A percentile compares a stretch with the other conserved stretches of the same genome.
These are phyloP conservation scores for Thermothielavioides terrestris DNA, from an alignment of 495 filamentous ascomycete genomes.

Conservation along the genomic window DNA sequence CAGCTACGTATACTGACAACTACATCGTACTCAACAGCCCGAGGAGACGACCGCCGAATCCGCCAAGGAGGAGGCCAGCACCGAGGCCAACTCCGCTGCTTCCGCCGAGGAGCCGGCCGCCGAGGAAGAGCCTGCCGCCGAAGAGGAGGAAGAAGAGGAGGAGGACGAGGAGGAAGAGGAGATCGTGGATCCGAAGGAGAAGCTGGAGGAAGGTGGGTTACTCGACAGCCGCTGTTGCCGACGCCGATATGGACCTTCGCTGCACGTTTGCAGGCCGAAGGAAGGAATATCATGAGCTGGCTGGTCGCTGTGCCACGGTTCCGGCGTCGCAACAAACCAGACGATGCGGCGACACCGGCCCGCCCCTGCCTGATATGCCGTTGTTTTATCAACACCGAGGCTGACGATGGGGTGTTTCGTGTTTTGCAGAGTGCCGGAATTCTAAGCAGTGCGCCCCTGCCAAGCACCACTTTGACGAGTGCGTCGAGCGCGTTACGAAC, in stretches of 20 bases:
- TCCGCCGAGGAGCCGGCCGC: constrained; percentile 35
- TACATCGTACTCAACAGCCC: constrained; percentile 4
- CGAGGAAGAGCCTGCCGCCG: constrained; percentile 35
- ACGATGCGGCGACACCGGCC: no score
- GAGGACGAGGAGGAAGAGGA: constrained; percentile 84
- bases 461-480: constrained; percentile 98
- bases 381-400: not conserved
- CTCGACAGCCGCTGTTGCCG: no score
- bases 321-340: no score
- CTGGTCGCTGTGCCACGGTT: no score
- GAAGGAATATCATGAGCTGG: not conserved
- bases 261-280: no score
- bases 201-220: constrained; percentile 86
- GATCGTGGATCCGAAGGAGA: constrained; percentile 76
- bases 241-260: no score
- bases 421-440: constrained; percentile 69
- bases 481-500: constrained; percentile 81
- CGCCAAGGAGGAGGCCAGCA: constrained; percentile 42
- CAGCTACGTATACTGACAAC: constrained; percentile 1
- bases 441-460: constrained; percentile 72
- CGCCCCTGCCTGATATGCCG: no score
- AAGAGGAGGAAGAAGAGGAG: constrained; percentile 41
- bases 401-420: constrained; percentile 22
- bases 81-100: constrained; percentile 41
- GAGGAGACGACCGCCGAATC: constrained; percentile 29